Evolutionary conservation across 164 flowering plant species (phyloP).

Genomic region (Amborella trichopoda): DNA sequence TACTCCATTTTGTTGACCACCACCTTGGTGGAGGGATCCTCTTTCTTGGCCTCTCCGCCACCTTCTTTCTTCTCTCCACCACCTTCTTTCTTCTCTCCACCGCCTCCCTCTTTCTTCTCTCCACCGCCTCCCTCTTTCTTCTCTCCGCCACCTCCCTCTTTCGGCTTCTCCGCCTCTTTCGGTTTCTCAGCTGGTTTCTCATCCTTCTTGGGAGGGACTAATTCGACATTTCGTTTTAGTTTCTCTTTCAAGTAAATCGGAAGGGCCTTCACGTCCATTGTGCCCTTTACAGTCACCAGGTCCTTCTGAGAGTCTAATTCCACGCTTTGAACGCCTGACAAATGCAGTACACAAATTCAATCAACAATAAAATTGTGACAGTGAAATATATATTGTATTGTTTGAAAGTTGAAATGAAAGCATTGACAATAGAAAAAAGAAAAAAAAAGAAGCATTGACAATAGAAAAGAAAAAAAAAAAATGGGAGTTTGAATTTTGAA

Average conservation of each 20-base stretch:
- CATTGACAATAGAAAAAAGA: neutral
- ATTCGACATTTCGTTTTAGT: slow-evolving; percentile 44
- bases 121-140: slow-evolving; percentile 8
- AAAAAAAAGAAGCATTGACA: neutral
- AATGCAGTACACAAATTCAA: neutral
- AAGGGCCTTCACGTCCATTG: slow-evolving; percentile 50
- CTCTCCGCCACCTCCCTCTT: slow-evolving; percentile 2
- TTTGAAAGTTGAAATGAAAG: neutral
- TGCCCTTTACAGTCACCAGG: slow-evolving; percentile 56
- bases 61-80: slow-evolving; percentile 7
- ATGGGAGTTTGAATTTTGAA: neutral
- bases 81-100: slow-evolving; percentile 4
- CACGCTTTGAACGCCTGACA: slow-evolving; percentile 55
- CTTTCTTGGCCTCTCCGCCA: slow-evolving; percentile 4
- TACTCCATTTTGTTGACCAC: slow-evolving; percentile 16
- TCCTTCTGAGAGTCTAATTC: slow-evolving; percentile 39
- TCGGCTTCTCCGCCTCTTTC: slow-evolving; percentile 6
- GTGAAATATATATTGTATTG: too few relatives aligned
- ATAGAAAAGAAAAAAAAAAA: neutral
- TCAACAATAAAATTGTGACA: too few relatives aligned
- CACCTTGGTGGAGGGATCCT: slow-evolving; percentile 6
- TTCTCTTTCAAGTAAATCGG: slow-evolving; percentile 36
- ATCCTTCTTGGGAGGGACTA: slow-evolving; percentile 47
- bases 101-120: slow-evolving; percentile 8
- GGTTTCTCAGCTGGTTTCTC: slow-evolving; percentile 10